A percentile compares a stretch with the other conserved stretches of the same genome.
Evolutionary conservation across 2,329 filamentous ascomycete genomes (phyloP).

Genomic region (Fusarium udum): DNA sequence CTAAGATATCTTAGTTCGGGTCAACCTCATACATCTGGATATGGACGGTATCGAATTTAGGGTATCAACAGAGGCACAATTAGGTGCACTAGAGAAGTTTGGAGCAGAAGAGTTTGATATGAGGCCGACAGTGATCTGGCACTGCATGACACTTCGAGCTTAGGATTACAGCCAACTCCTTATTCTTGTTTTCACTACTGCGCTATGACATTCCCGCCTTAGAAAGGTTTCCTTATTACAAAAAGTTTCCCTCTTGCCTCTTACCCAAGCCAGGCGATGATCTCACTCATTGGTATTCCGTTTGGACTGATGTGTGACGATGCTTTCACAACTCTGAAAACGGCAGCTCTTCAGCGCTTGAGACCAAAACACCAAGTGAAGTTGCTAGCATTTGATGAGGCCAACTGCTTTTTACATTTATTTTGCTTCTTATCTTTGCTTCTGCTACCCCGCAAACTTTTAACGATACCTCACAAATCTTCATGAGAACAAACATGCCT

Average conservation of each 20-base stretch:
- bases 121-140: background rate
- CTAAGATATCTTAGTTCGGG: background rate
- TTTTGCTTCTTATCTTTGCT: background rate
- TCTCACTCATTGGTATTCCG: background rate
- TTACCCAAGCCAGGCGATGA: background rate
- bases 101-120: background rate
- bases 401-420: background rate
- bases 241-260: background rate
- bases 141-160: background rate
- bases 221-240: background rate
- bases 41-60: background rate
- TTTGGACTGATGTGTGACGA: background rate
- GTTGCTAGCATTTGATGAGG: background rate
- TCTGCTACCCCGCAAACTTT: background rate
- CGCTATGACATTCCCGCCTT: background rate
- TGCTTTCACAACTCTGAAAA: background rate
- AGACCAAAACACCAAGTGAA: background rate
- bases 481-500: background rate
- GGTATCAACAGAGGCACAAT: background rate
- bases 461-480: background rate
- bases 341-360: background rate
- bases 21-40: background rate
- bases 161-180: background rate
- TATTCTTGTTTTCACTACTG: background rate
- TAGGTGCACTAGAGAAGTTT: background rate